Base-by-base conservation (phyloP, 192 early-diverging fungal genomes). In the Cladochytrium replicatum region DNA sequence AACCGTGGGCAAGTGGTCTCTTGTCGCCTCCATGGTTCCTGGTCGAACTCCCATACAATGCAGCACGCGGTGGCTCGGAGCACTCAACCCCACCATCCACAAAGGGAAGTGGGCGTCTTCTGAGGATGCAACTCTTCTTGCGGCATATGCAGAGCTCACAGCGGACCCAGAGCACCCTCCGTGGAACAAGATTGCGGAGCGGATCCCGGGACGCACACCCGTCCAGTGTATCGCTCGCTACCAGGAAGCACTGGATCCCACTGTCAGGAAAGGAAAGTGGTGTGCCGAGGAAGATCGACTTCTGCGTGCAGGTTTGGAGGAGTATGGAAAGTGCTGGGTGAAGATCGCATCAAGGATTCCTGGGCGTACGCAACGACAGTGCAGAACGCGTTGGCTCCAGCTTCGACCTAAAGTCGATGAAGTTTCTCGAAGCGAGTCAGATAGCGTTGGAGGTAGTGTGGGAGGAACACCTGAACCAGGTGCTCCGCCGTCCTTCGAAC, bases 221-320 rank as follows among this genome's bases (percentile, higher is more conserved):
- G 85, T 87, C 51, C 89, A 91, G 53, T 94, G 91, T 52, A 86
- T 88, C 27, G 90, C 90, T 54, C 71, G 91, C 24, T 93, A 89
- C 81, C 69, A 82, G 21, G 90, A 93, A 67, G 80, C 81, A 43
- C 67, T 93, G 29, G 87, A 93, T 60, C 89, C 89, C 6, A 51
- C 19, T 6, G 47, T 65, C 28, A 61, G 68, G 23, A 63, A 63
- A 31, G 68, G 68, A 6, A 61, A 63, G 46, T 70, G 68, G 68
- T 25, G 41, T 13, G 28, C 28, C 2, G 60, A 70, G 21, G 68
- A 70, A 57, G 88, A 89, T 46, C 69, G 67, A 0, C 41, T 86
- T 28, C 66, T 93, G 58, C 63, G 72, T 27, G 60, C 83, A 43
- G 83, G 82, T 4, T 80, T 87, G 6, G 55, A 68, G 21, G 68